These are phyloP conservation scores for Pleurotus salmoneostramineus DNA, from an alignment of 768 basidiomycete species.

Conservation along the genomic window DNA sequence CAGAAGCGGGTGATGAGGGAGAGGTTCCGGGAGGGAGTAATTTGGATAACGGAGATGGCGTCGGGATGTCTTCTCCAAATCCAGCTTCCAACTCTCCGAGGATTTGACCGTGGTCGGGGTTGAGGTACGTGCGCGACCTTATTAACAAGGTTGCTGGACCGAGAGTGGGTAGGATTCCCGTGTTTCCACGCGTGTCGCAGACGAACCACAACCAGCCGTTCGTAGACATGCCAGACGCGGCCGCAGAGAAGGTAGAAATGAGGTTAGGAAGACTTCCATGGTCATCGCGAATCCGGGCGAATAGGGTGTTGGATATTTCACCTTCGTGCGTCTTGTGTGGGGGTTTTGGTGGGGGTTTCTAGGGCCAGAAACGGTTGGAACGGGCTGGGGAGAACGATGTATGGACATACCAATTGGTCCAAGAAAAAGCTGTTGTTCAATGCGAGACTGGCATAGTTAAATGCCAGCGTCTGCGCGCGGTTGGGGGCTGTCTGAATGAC, in stretches of 20 bases:
- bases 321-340: constrained; percentile 30
- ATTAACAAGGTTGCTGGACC: constrained; percentile 87
- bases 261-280: constrained; percentile 66
- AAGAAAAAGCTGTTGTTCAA: constrained; percentile 97
- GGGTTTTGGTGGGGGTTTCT: constrained; percentile 39
- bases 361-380: constrained; percentile 8
- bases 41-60: constrained; percentile 17
- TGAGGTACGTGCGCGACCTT: constrained; percentile 45
- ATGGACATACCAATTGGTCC: constrained; percentile 66
- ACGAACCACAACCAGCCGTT: constrained; percentile 90
- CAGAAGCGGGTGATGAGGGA: constrained; percentile 40
- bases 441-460: constrained; percentile 89
- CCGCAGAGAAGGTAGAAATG: constrained; percentile 72
- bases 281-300: constrained; percentile 33
- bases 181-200: constrained; percentile 53
- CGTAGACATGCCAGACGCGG: constrained; percentile 73
- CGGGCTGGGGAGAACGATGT: constrained; percentile 9
- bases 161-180: constrained; percentile 80
- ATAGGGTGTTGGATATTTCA: constrained; percentile 29
- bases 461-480: constrained; percentile 61
- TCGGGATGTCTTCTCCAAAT: constrained; percentile 13
- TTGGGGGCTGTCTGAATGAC: constrained; percentile 63
- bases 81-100: constrained; percentile 11
- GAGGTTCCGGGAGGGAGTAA: constrained; percentile 23
- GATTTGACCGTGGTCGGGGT: constrained; percentile 12